A percentile compares a stretch with the other conserved stretches of the same genome.
Conservation (phyloP, 148 eudicot species). For the Silene uniflora region DNA sequence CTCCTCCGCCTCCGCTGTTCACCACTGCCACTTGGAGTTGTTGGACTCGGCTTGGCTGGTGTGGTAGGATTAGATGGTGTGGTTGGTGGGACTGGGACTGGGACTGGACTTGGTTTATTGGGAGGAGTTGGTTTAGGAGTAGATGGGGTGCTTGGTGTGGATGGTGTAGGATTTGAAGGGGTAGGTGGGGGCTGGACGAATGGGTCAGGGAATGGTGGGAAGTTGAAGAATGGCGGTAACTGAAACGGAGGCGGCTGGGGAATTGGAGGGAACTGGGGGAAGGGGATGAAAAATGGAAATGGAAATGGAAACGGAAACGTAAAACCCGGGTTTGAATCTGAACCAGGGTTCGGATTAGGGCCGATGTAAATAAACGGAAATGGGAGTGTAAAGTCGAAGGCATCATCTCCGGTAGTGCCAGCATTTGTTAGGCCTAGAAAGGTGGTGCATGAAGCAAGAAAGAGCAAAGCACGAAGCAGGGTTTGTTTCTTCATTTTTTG, state of each 20-base stretch:
- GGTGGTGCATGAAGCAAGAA: conserved; percentile 10
- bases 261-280: background rate
- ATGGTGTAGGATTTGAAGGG: background rate
- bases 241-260: background rate
- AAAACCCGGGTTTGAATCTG: background rate
- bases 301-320: background rate
- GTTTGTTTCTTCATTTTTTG: conserved; percentile 4
- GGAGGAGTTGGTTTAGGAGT: background rate
- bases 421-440: conserved; percentile 10
- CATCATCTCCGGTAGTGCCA: background rate
- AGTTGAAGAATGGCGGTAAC: background rate
- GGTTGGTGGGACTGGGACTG: background rate
- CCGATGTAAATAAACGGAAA: background rate
- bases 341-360: background rate
- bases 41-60: background rate
- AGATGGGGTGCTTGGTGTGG: background rate
- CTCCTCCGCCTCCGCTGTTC: conserved; percentile 8
- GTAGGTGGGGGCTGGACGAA: conserved; percentile 8
- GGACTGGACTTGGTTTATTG: background rate
- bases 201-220: conserved; percentile 7
- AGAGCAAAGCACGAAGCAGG: conserved; percentile 10
- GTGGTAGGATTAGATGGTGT: background rate
- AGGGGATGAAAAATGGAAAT: background rate
- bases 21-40: conserved; percentile 4
- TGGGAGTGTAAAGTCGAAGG: background rate